Percentiles rank a stretch among this genome's conserved stretches.
These are phyloP conservation scores for Aciculosporium take DNA, from an alignment of 2,329 filamentous ascomycete genomes.

Conservation along the genomic window DNA sequence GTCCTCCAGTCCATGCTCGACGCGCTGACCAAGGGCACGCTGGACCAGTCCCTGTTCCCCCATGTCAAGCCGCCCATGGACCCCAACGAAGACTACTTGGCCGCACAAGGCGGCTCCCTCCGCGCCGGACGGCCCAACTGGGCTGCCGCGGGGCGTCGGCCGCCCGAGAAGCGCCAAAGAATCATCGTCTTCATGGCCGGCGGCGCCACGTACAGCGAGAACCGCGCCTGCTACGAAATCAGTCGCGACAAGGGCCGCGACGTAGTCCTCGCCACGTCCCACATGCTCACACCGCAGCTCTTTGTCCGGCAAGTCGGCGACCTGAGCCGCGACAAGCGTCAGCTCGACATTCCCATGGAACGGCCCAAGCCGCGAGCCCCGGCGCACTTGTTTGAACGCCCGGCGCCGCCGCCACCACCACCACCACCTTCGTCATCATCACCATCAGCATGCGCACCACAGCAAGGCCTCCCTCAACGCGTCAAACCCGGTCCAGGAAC, in stretches of 20 bases:
- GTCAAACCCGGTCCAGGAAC: background rate
- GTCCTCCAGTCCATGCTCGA: constrained; percentile 74
- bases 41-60: constrained; percentile 55
- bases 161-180: constrained; percentile 70
- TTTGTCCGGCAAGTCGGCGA: constrained; percentile 76
- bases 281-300: constrained; percentile 78
- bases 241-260: constrained; percentile 60
- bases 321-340: constrained; percentile 58
- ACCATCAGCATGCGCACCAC: constrained; percentile 21
- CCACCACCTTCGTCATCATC: constrained; percentile 31
- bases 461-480: constrained; percentile 1
- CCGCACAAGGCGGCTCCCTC: constrained; percentile 55
- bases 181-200: constrained; percentile 92
- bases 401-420: constrained; percentile 33
- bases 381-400: constrained; percentile 69
- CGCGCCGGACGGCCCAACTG: constrained; percentile 89
- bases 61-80: constrained; percentile 58
- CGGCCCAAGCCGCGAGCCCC: constrained; percentile 70
- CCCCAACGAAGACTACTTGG: constrained; percentile 42
- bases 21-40: constrained; percentile 47
- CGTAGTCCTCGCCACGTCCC: constrained; percentile 75
- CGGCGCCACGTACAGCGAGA: constrained; percentile 85
- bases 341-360: constrained; percentile 69
- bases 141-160: constrained; percentile 66
- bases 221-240: constrained; percentile 77